Evolutionary conservation across 768 basidiomycete species (phyloP), one percentile per base, ranked within the genome.

Genomic region (Termitomyces sp.): DNA sequence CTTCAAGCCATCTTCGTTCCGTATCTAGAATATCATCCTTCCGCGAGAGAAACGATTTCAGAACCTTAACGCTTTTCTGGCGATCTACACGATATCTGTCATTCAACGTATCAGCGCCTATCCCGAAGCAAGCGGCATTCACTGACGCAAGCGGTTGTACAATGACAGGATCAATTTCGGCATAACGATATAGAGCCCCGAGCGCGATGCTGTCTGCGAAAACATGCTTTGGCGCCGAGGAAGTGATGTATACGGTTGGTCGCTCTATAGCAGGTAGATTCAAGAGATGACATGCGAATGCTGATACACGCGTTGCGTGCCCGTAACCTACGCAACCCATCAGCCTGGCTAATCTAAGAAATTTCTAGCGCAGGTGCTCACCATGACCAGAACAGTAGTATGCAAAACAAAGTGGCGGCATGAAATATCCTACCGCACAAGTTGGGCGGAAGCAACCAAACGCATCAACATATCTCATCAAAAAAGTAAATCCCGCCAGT

Each of bases 261-360:
- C 68, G 69, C 6, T 70, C 67, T 5, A 68, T 59, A n/a, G 63
- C 59, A 9, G 66, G 62, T 14, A 84, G 72, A 51, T 69, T 73
- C 21, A 86, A 72, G 17, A 92, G 75, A 60, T 84, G 80, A 46
- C 75, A 69, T 3, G 86, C 76, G 59, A 91, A 83, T 1, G 89
- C 89, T 15, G 87, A 87, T 15, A 91, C 89, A 38, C 89, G 82
- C 3, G 89, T 92, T 9, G 89, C 89, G 65, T 91, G 89, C n/a
- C 89, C 86, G 55, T 86, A 90, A n/a, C 86, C 85, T 87, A 60
- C 23, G n/a, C 33, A 50, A 40, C 19, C n/a, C 37, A 40, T 54
- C 6, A 59, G 21, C 6, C 23, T 12, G 10, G 15, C 10, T 14
- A 21, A 42, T 54, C 17, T 15, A 8, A 30, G 23, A 17, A 12